Percentiles rank a stretch among this genome's conserved stretches.
Evolutionary conservation across 2,329 filamentous ascomycete species (phyloP).

Genomic region (Dothistroma septosporum): DNA sequence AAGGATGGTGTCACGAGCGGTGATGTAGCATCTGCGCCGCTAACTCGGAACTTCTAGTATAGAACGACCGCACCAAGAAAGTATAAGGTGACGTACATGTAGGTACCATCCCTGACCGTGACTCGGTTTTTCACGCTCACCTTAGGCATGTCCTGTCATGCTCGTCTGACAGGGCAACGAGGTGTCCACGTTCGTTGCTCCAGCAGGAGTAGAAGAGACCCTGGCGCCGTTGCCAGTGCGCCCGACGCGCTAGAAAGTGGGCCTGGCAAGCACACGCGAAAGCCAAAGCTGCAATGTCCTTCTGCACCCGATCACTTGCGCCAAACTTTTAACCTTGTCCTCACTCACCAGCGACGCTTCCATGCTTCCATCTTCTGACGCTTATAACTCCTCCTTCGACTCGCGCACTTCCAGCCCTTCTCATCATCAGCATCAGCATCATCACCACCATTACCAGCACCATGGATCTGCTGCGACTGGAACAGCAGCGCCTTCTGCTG

Average conservation of each 20-base stretch:
- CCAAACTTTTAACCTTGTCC: neutral
- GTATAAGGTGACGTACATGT: too few relatives aligned
- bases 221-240: neutral
- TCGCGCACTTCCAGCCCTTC: neutral
- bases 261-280: neutral
- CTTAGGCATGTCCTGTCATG: neutral
- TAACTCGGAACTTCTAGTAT: neutral
- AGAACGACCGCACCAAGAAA: neutral
- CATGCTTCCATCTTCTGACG: neutral
- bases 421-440: conserved; percentile 13
- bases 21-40: neutral
- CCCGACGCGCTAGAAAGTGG: neutral
- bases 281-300: neutral
- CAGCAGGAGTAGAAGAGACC: neutral
- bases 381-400: neutral
- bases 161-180: neutral
- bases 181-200: neutral
- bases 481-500: conserved; percentile 69
- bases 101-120: neutral
- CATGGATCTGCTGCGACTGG: conserved; percentile 59
- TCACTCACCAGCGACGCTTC: neutral
- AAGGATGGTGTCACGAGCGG: neutral
- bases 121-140: neutral
- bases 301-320: neutral
- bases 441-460: conserved; percentile 39